Base-by-base conservation (phyloP, 306 rosid species). In the Urtica urens region DNA sequence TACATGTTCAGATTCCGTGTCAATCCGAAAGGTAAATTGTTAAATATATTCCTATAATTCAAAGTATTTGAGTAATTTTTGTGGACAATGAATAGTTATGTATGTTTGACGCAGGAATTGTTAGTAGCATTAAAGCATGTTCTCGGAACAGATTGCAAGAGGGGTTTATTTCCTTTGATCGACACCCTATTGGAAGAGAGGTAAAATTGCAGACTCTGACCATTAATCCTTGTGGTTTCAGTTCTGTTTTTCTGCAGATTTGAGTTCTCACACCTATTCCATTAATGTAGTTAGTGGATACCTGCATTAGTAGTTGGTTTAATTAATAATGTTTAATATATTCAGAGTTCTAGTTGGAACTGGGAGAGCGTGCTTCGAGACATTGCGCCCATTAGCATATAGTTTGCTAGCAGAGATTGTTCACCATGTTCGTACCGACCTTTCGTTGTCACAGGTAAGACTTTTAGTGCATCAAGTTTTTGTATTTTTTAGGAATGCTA, bases 401-500 rank as follows among this genome's bases (percentile, higher is more conserved):
- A 92, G 96, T 76, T 75, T 92, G 60, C 73, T 92, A 52, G 99
- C 99, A 51, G 99, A 85, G 78, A 92, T 92, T 65, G 99, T 92
- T 60, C 99, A 92, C 72, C 96, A 92, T 79, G 99, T 92, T 80
- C 82, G 99, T 43, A 79, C 47, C 7, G 94, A 92, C 60, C 93
- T 92, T 52, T 77, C 94, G 42, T 69, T 92, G 64, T 59, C 87
- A 49, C 99, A 92, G 94, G 99, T 85, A 48, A n/a, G n/a, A n/a
- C n/a, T n/a, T n/a, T n/a, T n/a, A n/a, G n/a, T n/a, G n/a, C n/a
- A n/a, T n/a, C n/a, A n/a, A n/a, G n/a, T n/a, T n/a, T n/a, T n/a
- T n/a, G n/a, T n/a, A n/a, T n/a, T n/a, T n/a, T n/a, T n/a, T n/a
- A n/a, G n/a, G n/a, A n/a, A n/a, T n/a, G n/a, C n/a, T n/a, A n/a